Evolutionary conservation across 345 rosid species (phyloP).

Genomic region (Sonneratia caseolaris): DNA sequence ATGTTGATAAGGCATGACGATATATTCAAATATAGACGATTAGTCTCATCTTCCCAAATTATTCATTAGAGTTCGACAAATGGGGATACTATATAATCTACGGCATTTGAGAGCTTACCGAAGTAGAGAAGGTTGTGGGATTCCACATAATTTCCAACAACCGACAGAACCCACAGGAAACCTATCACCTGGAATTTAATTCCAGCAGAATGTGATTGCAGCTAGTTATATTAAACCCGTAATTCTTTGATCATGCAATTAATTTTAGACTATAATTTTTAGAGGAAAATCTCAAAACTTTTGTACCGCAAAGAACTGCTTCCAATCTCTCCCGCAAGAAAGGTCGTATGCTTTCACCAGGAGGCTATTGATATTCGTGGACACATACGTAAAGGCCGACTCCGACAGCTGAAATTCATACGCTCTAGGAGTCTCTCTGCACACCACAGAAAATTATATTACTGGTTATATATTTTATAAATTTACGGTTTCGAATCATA

Average conservation of each 20-base stretch:
- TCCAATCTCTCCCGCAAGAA: conserved; percentile 33
- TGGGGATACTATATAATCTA: too few relatives aligned
- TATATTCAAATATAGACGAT: too few relatives aligned
- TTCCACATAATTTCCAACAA: conserved; percentile 30
- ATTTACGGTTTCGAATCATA: background rate
- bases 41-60: too few relatives aligned
- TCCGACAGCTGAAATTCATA: conserved; percentile 28
- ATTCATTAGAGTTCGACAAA: too few relatives aligned
- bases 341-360: conserved; percentile 26
- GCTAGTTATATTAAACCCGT: background rate
- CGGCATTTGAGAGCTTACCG: conserved; percentile 19
- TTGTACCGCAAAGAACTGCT: conserved; percentile 31
- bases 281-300: background rate
- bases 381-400: conserved; percentile 21
- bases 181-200: conserved; percentile 23
- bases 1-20: background rate
- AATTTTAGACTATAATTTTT: background rate
- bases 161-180: conserved; percentile 36
- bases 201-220: background rate
- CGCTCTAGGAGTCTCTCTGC: conserved; percentile 36
- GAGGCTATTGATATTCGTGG: conserved; percentile 20
- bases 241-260: background rate
- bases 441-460: background rate
- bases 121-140: conserved; percentile 33
- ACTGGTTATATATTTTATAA: background rate